Conservation (phyloP, 139 green algal genomes). For the Volvox africanus region DNA sequence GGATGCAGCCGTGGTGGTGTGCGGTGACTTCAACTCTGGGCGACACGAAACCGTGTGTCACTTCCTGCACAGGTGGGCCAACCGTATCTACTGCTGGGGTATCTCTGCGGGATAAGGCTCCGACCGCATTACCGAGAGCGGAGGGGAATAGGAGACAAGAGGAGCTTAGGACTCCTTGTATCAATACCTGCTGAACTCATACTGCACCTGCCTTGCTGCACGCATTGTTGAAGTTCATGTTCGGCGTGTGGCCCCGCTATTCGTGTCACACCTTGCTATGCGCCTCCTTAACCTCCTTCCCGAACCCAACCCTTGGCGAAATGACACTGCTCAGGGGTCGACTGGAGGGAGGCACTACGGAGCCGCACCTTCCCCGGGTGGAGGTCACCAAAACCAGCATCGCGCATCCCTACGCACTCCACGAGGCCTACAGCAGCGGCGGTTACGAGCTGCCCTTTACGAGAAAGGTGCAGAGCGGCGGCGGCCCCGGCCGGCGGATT, state of each 20-base stretch:
- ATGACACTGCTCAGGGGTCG: conserved; percentile 50
- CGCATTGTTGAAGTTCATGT: too few relatives aligned
- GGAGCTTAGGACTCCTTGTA: too few relatives aligned
- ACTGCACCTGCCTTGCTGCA: too few relatives aligned
- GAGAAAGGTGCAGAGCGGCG: conserved; percentile 11
- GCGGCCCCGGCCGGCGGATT: neutral
- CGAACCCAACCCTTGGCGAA: neutral
- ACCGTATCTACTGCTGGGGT: neutral
- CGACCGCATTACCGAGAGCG: too few relatives aligned
- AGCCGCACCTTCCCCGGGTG: conserved; percentile 61
- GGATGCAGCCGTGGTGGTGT: conserved; percentile 53
- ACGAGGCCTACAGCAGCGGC: conserved; percentile 56
- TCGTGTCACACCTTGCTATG: too few relatives aligned
- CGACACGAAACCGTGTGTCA: conserved; percentile 54
- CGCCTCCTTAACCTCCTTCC: too few relatives aligned
- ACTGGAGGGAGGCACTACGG: conserved; percentile 65
- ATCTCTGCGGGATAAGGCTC: too few relatives aligned
- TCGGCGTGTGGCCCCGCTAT: too few relatives aligned
- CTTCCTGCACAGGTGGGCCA: conserved; percentile 55
- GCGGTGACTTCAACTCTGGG: conserved; percentile 69
- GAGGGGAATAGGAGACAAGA: too few relatives aligned
- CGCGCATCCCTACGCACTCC: conserved; percentile 62
- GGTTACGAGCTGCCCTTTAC: conserved; percentile 38
- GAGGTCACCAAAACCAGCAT: conserved; percentile 51
- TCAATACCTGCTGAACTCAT: too few relatives aligned